A percentile compares a stretch with the other conserved stretches of the same genome.
Evolutionary conservation across 441 rosid species (phyloP).

Genomic region (Erodium chrysanthum): DNA sequence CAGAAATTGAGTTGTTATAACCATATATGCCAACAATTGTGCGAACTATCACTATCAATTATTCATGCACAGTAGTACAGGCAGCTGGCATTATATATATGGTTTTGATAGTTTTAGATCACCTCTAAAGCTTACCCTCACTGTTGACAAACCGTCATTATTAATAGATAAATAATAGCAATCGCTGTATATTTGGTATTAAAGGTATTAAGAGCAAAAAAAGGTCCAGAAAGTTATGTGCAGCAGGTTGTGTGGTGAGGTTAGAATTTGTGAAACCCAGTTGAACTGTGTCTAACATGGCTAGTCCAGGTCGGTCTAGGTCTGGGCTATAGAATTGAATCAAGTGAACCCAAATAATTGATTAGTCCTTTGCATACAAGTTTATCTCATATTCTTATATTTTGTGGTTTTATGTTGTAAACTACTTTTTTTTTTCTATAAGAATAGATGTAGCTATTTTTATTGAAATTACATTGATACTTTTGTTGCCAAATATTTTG

Average conservation of each 20-base stretch:
- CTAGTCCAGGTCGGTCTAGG: background rate
- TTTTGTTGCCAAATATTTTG: constrained; percentile 14
- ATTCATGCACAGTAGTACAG: background rate
- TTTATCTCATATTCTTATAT: background rate
- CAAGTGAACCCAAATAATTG: background rate
- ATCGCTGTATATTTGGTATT: background rate
- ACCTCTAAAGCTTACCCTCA: background rate
- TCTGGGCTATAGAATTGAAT: background rate
- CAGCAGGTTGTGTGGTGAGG: background rate
- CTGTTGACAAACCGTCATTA: background rate
- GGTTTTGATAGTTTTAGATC: background rate
- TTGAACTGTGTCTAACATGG: background rate
- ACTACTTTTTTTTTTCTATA: background rate
- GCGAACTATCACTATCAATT: background rate
- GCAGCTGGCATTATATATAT: background rate
- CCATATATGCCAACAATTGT: background rate
- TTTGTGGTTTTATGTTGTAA: background rate
- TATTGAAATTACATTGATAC: constrained; percentile 1
- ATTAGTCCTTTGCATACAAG: background rate
- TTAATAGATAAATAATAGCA: background rate
- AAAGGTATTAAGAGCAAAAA: background rate
- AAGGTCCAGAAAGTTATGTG: background rate
- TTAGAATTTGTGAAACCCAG: background rate
- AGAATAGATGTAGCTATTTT: background rate
- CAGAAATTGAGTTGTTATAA: background rate